Percentiles rank a stretch among this genome's conserved stretches.
Evolutionary conservation across 2,329 filamentous ascomycete species (phyloP).

Genomic region (Stenocarpella maydis): DNA sequence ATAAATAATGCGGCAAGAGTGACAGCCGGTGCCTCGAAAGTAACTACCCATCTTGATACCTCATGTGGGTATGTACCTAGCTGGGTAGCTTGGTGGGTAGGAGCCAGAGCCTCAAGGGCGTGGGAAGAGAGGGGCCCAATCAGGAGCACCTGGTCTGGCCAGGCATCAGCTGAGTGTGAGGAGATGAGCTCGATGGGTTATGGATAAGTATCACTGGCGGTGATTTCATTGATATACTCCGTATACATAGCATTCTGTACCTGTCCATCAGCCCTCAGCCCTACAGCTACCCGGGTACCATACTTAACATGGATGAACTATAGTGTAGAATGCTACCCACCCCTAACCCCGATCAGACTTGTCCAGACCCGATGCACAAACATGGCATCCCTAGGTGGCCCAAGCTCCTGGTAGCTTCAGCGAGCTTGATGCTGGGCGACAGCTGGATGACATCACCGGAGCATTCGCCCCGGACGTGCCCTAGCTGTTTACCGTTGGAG

Average conservation of each 20-base stretch:
- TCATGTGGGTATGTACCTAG: no score
- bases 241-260: no score
- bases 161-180: neutral
- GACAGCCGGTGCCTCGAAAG: no score
- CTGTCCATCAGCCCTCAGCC: neutral
- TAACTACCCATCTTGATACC: no score
- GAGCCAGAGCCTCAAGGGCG: neutral
- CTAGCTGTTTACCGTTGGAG: neutral
- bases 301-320: no score
- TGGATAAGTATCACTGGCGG: no score
- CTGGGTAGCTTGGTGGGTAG: no score
- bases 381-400: neutral
- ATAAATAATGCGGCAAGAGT: no score
- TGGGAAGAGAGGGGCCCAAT: neutral
- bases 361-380: no score
- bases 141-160: neutral
- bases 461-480: slow-evolving; percentile 22
- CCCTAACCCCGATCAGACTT: no score
- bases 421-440: neutral
- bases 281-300: neutral
- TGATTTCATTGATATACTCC: no score
- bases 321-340: no score
- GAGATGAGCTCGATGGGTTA: neutral
- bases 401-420: slow-evolving; percentile 7
- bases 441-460: slow-evolving; percentile 35